phyloP scores from a whole-genome alignment of 371 early-diverging fungal genomes.

The Syncephalastrum contaminatum region DNA sequence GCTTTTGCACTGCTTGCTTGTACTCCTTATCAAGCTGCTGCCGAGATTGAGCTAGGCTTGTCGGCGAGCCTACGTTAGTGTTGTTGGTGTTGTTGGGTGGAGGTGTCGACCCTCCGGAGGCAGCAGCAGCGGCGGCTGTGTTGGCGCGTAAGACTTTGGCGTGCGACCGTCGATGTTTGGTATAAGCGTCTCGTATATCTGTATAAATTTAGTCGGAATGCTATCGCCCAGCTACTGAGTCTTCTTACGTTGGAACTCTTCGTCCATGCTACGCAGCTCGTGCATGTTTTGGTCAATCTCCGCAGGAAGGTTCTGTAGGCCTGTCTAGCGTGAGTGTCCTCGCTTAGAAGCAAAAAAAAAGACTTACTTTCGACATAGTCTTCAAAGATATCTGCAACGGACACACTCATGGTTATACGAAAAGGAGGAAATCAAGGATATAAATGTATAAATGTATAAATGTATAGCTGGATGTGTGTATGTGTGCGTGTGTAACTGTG shows the following conservation, averaged over 20 bases:
- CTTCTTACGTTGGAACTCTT: slow-evolving; percentile 50
- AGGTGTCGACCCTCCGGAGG: neutral
- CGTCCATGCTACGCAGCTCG: slow-evolving; percentile 53
- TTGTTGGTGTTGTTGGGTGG: slow-evolving; percentile 4
- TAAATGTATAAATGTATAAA: too few species aligned
- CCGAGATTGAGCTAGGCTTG: slow-evolving; percentile 23
- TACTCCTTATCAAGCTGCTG: slow-evolving; percentile 46
- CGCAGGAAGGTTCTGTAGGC: slow-evolving; percentile 47
- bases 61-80: slow-evolving; percentile 11
- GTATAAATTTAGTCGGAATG: neutral
- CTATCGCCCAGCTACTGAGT: neutral
- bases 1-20: slow-evolving; percentile 42
- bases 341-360: neutral
- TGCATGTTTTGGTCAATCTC: slow-evolving; percentile 58
- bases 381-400: slow-evolving; percentile 50
- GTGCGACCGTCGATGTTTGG: slow-evolving; percentile 28
- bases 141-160: slow-evolving; percentile 18
- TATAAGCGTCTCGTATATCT: slow-evolving; percentile 26
- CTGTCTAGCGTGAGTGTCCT: neutral
- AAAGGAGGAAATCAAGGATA: too few species aligned
- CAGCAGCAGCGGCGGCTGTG: slow-evolving; percentile 1
- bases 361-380: slow-evolving; percentile 53
- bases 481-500: too few species aligned
- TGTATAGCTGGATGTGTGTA: too few species aligned
- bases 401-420: slow-evolving; percentile 31